These are phyloP conservation scores for Collybiopsis confluens DNA, from an alignment of 768 basidiomycete genomes.

Conservation along the genomic window DNA sequence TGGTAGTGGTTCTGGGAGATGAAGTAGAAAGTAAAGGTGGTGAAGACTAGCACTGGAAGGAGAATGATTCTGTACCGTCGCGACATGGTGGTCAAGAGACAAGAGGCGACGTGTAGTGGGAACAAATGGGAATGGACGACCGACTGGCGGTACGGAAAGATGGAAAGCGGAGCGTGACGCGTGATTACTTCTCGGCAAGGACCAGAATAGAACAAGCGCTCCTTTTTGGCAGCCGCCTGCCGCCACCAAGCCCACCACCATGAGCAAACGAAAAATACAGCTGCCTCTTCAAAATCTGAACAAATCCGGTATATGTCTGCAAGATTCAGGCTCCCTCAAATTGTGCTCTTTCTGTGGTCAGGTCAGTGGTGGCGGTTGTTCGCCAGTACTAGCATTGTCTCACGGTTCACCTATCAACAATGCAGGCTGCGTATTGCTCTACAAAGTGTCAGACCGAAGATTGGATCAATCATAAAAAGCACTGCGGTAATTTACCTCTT, in stretches of 20 bases:
- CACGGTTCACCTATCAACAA: neutral
- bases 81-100: neutral
- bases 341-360: neutral
- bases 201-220: too few species aligned
- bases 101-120: neutral
- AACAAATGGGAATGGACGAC: neutral
- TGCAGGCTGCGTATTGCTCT: constrained; percentile 23
- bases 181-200: too few species aligned
- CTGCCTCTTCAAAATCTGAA: neutral
- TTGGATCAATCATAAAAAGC: constrained; percentile 25
- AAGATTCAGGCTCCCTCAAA: neutral
- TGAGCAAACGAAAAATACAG: neutral
- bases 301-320: neutral
- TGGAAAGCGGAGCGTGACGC: too few species aligned
- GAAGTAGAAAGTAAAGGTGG: constrained; percentile 28
- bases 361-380: too few species aligned
- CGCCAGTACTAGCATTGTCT: too few species aligned
- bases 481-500: constrained; percentile 22
- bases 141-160: constrained; percentile 3
- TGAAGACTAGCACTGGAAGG: constrained; percentile 27
- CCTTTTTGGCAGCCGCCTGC: neutral
- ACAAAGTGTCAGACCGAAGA: constrained; percentile 25
- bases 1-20: constrained; percentile 42
- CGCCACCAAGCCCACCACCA: neutral
- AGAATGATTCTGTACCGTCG: constrained; percentile 23